A percentile compares a stretch with the other conserved stretches of the same genome.
Conservation (phyloP, 371 early-diverging fungal species). For the Parasitella parasitica region DNA sequence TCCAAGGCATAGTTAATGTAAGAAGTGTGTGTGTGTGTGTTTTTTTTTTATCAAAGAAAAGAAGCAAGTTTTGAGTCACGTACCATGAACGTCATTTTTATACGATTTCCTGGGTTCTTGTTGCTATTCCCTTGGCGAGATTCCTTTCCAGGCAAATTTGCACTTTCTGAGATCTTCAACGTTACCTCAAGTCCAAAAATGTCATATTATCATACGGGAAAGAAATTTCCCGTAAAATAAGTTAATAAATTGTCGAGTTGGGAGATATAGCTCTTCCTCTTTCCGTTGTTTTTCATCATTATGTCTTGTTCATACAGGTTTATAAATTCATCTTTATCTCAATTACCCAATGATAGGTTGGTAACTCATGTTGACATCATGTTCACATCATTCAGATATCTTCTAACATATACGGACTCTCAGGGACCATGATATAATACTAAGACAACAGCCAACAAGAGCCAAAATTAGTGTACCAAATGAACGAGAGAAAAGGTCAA, state of each 20-base stretch:
- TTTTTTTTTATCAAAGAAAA: too few species aligned
- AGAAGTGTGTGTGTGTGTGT: too few species aligned
- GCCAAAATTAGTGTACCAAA: constrained; percentile 17
- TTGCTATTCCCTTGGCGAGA: not conserved
- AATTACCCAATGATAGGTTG: constrained; percentile 1
- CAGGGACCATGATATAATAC: constrained; percentile 2
- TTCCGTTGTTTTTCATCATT: not conserved
- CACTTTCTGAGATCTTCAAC: not conserved
- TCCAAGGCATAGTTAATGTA: constrained; percentile 57
- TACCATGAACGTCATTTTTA: not conserved
- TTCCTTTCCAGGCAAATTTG: not conserved
- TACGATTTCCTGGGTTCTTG: not conserved
- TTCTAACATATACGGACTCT: not conserved
- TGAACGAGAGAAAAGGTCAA: constrained; percentile 38
- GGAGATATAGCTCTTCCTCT: not conserved
- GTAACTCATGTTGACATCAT: too few species aligned
- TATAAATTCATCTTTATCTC: constrained; percentile 1
- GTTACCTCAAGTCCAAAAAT: not conserved
- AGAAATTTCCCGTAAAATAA: constrained; percentile 21
- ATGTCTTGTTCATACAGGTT: constrained; percentile 11
- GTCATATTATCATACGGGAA: constrained; percentile 17
- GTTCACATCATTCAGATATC: too few species aligned
- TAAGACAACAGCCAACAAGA: constrained; percentile 26
- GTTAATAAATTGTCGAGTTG: not conserved
- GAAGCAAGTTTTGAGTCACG: not conserved